Evolutionary conservation across 2,329 filamentous ascomycete species (phyloP).

Genomic region (Coniochaeta sp.): DNA sequence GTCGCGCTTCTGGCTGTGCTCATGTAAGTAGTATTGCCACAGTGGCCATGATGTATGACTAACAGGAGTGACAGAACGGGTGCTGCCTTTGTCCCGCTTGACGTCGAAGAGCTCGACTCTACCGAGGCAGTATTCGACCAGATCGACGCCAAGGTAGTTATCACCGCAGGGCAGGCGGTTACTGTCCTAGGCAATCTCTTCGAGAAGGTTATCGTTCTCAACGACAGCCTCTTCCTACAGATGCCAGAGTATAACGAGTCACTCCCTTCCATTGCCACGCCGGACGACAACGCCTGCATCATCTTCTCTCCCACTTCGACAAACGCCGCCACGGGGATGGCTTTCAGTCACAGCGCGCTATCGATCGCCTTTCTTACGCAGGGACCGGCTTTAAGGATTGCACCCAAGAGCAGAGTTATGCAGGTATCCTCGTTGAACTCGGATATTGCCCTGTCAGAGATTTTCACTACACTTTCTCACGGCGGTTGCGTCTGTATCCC

Average conservation of each 20-base stretch:
- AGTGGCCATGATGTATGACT: slow-evolving; percentile 15
- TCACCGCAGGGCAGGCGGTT: slow-evolving; percentile 35
- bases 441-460: slow-evolving; percentile 46
- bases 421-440: slow-evolving; percentile 51
- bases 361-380: slow-evolving; percentile 47
- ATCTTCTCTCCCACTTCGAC: slow-evolving; percentile 54
- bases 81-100: slow-evolving; percentile 43
- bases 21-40: slow-evolving; percentile 50
- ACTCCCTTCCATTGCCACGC: slow-evolving; percentile 19
- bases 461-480: slow-evolving; percentile 44
- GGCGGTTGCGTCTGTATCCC: slow-evolving; percentile 57
- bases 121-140: slow-evolving; percentile 34
- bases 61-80: slow-evolving; percentile 26
- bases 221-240: slow-evolving; percentile 11
- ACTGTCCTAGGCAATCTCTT: slow-evolving; percentile 30
- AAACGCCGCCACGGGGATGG: slow-evolving; percentile 51
- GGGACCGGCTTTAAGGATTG: slow-evolving; percentile 41
- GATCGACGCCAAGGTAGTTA: slow-evolving; percentile 34
- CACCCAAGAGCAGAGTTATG: slow-evolving; percentile 46
- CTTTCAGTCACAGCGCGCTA: slow-evolving; percentile 54
- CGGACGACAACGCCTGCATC: slow-evolving; percentile 49
- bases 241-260: slow-evolving; percentile 15
- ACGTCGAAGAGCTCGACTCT: slow-evolving; percentile 33
- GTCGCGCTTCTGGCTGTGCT: slow-evolving; percentile 63
- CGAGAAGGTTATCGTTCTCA: slow-evolving; percentile 28